These are phyloP conservation scores for Mrakiaceae sp. DNA, from an alignment of 1,284 basidiomycete genomes.

Conservation along the genomic window DNA sequence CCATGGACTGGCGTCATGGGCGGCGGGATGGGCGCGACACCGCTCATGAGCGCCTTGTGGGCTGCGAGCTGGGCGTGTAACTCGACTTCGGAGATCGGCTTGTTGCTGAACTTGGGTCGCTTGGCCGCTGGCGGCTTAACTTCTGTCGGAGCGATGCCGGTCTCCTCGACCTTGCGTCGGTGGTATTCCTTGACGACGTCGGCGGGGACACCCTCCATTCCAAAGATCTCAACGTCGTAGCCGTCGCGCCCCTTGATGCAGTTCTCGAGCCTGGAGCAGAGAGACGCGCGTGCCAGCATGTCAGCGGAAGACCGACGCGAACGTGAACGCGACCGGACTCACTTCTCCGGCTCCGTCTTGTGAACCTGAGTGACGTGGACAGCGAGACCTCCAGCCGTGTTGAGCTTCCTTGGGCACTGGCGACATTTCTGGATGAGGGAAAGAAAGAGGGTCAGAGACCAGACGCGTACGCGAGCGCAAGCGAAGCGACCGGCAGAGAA, in stretches of 20 bases:
- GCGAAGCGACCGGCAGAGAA: no score
- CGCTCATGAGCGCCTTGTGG: constrained; percentile 86
- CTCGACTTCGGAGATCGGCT: constrained; percentile 67
- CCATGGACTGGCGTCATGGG: constrained; percentile 42
- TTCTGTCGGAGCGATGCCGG: constrained; percentile 57
- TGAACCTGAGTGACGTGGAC: constrained; percentile 98
- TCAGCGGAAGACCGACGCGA: constrained; percentile 31
- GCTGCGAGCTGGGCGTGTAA: constrained; percentile 72
- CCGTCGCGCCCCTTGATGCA: constrained; percentile 91
- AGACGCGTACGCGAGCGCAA: no score
- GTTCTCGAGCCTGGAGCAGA: constrained; percentile 67
- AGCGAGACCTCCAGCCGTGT: constrained; percentile 95
- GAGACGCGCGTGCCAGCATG: constrained; percentile 32
- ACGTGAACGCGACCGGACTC: constrained; percentile 26
- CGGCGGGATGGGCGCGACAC: constrained; percentile 31
- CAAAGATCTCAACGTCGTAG: constrained; percentile 98
- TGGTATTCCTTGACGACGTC: constrained; percentile 92
- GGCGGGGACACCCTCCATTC: constrained; percentile 96
- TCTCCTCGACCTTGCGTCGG: constrained; percentile 80
- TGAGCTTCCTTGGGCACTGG: constrained; percentile 86
- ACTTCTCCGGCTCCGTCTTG: constrained; percentile 95
- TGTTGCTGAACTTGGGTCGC: constrained; percentile 72
- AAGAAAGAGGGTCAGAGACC: no score
- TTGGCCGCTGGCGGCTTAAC: constrained; percentile 54
- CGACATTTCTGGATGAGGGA: constrained; percentile 52